Evolutionary conservation across 306 rosid species (phyloP).

Genomic region (Lathyrus oleraceus): DNA sequence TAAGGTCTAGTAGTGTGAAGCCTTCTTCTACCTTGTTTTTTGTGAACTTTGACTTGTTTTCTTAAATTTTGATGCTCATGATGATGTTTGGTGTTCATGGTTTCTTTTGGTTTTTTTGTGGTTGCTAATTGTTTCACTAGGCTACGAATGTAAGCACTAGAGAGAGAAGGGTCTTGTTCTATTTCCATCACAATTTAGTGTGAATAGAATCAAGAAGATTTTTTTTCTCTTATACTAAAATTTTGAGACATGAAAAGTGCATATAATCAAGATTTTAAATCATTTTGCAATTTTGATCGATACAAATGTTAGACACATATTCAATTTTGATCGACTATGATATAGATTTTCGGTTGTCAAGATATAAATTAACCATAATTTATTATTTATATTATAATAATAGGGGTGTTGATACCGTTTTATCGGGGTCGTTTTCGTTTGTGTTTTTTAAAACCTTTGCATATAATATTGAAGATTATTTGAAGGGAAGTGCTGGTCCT

Average conservation of each 20-base stretch:
- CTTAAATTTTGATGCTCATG: constrained; percentile 30
- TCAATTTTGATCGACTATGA: too few species aligned
- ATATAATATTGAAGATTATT: constrained; percentile 31
- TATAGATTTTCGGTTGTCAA: too few species aligned
- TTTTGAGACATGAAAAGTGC: constrained; percentile 41
- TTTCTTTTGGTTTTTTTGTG: constrained; percentile 53
- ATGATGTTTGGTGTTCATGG: constrained; percentile 36
- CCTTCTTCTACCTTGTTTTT: constrained; percentile 72
- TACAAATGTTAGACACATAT: too few species aligned
- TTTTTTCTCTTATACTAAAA: constrained; percentile 28
- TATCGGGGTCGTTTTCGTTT: too few species aligned
- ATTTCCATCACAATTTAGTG: constrained; percentile 47
- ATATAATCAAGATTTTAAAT: neutral
- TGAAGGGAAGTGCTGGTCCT: constrained; percentile 44
- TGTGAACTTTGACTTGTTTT: constrained; percentile 43
- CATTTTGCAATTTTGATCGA: too few species aligned
- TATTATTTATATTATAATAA: too few species aligned
- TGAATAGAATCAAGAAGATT: constrained; percentile 49
- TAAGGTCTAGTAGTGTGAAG: constrained; percentile 64
- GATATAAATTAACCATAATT: too few species aligned
- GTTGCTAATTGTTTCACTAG: constrained; percentile 65
- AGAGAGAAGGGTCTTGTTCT: constrained; percentile 52
- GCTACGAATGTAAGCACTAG: constrained; percentile 68
- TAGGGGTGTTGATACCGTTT: too few species aligned
- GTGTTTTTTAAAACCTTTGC: too few species aligned